Conservation (phyloP, 305 asterid species). For the Solanum chacoense region DNA sequence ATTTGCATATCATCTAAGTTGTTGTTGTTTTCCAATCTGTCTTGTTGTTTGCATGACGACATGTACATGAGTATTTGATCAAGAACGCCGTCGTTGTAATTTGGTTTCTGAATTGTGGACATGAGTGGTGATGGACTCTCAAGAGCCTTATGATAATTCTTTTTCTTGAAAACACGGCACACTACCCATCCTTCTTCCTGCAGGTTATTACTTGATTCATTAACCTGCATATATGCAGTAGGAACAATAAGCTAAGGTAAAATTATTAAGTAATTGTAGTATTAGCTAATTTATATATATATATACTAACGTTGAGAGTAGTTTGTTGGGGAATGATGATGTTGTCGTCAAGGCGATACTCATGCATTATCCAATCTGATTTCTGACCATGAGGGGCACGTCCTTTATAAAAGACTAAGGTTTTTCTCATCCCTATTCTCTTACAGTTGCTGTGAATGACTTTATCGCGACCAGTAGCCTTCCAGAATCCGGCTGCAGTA, state of each 20-base stretch:
- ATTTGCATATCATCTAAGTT: conserved; percentile 1
- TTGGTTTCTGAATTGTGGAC: conserved; percentile 4
- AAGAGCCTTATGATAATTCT: conserved; percentile 69
- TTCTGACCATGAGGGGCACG: conserved; percentile 95
- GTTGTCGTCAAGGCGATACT: conserved; percentile 70
- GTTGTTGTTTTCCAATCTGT: neutral
- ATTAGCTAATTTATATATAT: too few species aligned
- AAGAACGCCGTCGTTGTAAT: conserved; percentile 42
- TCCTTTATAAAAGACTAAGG: conserved; percentile 83
- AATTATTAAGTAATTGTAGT: too few species aligned
- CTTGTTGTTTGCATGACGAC: conserved; percentile 52
- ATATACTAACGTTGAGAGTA: too few species aligned
- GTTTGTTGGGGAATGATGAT: neutral
- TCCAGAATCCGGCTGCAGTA: conserved; percentile 94
- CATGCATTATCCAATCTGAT: conserved; percentile 98
- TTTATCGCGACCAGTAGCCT: conserved; percentile 95
- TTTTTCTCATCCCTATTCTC: conserved; percentile 91
- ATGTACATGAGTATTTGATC: conserved; percentile 69
- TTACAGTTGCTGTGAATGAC: conserved; percentile 58
- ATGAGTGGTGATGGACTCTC: conserved; percentile 29
- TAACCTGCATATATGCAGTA: conserved; percentile 12
- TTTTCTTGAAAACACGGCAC: conserved; percentile 96
- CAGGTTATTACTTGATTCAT: conserved; percentile 4
- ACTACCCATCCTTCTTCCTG: conserved; percentile 92
- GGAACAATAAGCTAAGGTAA: neutral